Evolutionary conservation across 176 grass and related monocot genomes (phyloP).

Genomic region (Aegilops sharonensis): DNA sequence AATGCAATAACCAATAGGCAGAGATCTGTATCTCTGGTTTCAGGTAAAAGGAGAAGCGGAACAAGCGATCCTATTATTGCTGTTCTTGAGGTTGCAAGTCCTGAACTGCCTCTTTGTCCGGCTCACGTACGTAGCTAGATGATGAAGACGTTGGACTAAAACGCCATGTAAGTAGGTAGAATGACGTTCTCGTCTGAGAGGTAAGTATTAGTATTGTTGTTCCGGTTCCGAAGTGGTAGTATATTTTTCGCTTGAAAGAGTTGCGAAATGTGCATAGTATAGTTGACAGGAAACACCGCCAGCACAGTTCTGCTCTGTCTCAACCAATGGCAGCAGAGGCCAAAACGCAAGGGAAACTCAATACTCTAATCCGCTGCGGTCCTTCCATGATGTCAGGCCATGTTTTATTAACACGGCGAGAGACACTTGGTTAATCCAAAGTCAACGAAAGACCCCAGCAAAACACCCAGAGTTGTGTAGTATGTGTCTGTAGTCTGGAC

Average conservation of each 20-base stretch:
- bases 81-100: background rate
- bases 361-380: background rate
- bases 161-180: background rate
- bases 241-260: background rate
- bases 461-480: background rate
- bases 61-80: background rate
- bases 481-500: background rate
- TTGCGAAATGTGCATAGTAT: no score
- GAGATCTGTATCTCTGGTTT: background rate
- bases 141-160: background rate
- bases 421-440: background rate
- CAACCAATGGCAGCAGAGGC: constrained; percentile 1
- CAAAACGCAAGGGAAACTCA: background rate
- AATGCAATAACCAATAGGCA: background rate
- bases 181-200: background rate
- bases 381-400: constrained; percentile 8
- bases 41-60: background rate
- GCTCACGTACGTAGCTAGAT: background rate
- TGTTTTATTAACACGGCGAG: background rate
- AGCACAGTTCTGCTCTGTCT: background rate
- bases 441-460: constrained; percentile 23
- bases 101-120: background rate
- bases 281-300: background rate
- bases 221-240: background rate
- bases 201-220: background rate